phyloP scores from a whole-genome alignment of 2,329 filamentous ascomycete genomes.

The Penicillium brasilianum region DNA sequence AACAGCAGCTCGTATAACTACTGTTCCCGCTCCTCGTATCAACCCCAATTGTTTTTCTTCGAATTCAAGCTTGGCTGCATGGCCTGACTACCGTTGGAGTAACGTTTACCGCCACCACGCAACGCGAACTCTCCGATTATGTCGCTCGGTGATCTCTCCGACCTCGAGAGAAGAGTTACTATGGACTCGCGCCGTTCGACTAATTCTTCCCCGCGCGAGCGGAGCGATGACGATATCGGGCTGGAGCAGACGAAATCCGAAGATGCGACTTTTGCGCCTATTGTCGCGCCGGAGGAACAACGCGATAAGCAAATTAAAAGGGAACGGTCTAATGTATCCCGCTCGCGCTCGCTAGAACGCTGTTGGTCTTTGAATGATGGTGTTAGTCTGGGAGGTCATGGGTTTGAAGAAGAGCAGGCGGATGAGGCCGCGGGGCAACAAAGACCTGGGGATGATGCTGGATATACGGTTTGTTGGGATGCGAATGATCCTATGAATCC shows the following conservation, averaged over 20 bases:
- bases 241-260: constrained; percentile 19
- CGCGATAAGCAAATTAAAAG: constrained; percentile 24
- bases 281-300: constrained; percentile 21
- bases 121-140: neutral
- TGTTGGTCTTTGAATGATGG: constrained; percentile 46
- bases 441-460: constrained; percentile 36
- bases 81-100: constrained; percentile 1
- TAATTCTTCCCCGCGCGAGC: constrained; percentile 11
- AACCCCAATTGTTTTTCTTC: neutral
- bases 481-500: constrained; percentile 76
- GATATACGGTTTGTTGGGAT: constrained; percentile 76
- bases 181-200: constrained; percentile 10
- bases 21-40: neutral
- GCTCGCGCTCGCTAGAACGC: constrained; percentile 35
- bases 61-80: constrained; percentile 1
- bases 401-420: constrained; percentile 25
- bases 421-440: constrained; percentile 23
- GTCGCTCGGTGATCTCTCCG: constrained; percentile 16
- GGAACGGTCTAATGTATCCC: constrained; percentile 30
- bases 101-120: neutral
- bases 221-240: constrained; percentile 16
- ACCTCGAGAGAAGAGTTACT: constrained; percentile 15
- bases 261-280: constrained; percentile 29
- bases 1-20: neutral
- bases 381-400: constrained; percentile 32